Conservation (phyloP, 257 asterid species). For the Solanum dulcamara region DNA sequence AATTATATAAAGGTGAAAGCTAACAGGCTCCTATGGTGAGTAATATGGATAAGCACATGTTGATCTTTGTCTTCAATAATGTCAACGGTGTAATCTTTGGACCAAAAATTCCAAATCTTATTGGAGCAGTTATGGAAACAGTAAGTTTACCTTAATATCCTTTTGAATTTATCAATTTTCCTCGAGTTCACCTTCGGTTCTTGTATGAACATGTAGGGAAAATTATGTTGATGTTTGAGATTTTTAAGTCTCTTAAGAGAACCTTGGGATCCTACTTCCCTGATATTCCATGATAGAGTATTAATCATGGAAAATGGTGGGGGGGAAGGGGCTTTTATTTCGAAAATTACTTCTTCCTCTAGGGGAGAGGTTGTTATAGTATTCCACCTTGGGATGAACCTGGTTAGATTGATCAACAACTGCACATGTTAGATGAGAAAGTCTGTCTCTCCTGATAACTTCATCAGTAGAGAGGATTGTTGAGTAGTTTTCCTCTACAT, state of each 20-base stretch:
- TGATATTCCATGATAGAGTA: not conserved
- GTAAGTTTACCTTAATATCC: not conserved
- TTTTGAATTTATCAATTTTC: not conserved
- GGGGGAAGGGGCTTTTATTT: not conserved
- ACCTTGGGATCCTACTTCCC: not conserved
- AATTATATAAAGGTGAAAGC: not conserved
- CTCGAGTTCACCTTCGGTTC: not conserved
- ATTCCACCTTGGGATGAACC: too few relatives aligned
- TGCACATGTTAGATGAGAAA: too few relatives aligned
- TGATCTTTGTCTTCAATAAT: not conserved
- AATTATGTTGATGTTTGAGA: not conserved
- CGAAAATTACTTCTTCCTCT: too few relatives aligned
- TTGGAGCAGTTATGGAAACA: not conserved
- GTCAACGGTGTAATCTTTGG: not conserved
- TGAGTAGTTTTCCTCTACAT: too few relatives aligned
- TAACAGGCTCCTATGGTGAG: not conserved
- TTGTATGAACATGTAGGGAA: not conserved
- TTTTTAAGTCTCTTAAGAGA: not conserved
- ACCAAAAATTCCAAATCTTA: not conserved
- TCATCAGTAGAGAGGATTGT: too few relatives aligned
- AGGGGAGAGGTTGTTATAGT: too few relatives aligned
- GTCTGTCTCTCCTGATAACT: too few relatives aligned
- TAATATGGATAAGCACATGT: not conserved
- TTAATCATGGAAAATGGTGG: not conserved
- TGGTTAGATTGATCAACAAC: too few relatives aligned